phyloP scores from a whole-genome alignment of 441 rosid species.

The Erodium chrysanthum region DNA sequence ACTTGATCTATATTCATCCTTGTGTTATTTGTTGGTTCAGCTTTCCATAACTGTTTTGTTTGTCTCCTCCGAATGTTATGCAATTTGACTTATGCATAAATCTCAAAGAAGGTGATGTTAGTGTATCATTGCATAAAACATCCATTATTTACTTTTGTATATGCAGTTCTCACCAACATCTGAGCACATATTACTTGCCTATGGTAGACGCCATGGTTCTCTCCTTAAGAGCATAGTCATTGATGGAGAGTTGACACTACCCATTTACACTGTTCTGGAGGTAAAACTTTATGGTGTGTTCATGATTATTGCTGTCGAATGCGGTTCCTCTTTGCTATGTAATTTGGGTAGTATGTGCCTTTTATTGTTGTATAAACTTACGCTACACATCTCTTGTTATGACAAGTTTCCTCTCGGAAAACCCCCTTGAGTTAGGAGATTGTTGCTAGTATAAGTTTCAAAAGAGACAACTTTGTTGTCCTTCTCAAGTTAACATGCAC shows the following conservation, averaged over 20 bases:
- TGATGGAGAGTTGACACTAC: slow-evolving; percentile 63
- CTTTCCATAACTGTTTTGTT: not conserved
- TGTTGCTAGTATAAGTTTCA: not conserved
- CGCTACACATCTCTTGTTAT: not conserved
- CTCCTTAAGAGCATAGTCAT: slow-evolving; percentile 68
- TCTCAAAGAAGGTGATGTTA: not conserved
- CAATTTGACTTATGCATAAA: not conserved
- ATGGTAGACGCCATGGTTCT: slow-evolving; percentile 80
- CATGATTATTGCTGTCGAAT: not conserved
- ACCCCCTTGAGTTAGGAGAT: not conserved
- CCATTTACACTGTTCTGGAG: slow-evolving; percentile 76
- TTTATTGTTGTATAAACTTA: no score
- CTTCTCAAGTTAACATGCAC: not conserved
- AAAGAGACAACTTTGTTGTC: not conserved
- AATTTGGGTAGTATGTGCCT: no score
- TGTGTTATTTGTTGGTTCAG: not conserved
- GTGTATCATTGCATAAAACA: not conserved
- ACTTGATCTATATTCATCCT: slow-evolving; percentile 1
- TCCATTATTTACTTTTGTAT: slow-evolving; percentile 12
- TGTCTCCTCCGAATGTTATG: not conserved
- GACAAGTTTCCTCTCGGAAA: not conserved
- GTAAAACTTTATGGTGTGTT: slow-evolving; percentile 27
- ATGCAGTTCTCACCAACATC: slow-evolving; percentile 86
- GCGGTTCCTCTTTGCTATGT: not conserved
- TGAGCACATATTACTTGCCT: slow-evolving; percentile 74